A percentile compares a stretch with the other conserved stretches of the same genome.
These are phyloP conservation scores for Tylopilus sp. DNA, from an alignment of 768 basidiomycete genomes.

Conservation along the genomic window DNA sequence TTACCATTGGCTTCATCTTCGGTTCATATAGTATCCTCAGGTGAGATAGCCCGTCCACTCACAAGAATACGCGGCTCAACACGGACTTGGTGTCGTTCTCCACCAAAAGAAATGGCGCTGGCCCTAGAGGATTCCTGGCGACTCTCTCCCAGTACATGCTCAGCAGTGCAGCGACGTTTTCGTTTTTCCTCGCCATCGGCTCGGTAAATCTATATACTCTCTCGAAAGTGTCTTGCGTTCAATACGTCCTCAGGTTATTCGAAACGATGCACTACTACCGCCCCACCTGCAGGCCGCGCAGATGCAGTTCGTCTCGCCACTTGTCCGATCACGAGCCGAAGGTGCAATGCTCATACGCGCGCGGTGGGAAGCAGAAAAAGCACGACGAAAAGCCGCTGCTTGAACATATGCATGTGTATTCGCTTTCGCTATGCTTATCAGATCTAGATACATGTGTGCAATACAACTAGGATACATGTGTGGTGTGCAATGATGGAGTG, in stretches of 20 bases:
- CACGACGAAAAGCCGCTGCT: conserved; percentile 19
- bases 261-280: conserved; percentile 65
- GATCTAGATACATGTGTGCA: conserved; percentile 16
- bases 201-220: conserved; percentile 52
- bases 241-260: conserved; percentile 67
- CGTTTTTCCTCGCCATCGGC: conserved; percentile 94
- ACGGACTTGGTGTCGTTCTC: neutral
- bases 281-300: conserved; percentile 63
- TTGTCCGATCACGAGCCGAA: conserved; percentile 61
- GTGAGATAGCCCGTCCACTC: conserved; percentile 40
- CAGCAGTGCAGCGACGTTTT: conserved; percentile 94
- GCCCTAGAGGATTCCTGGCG: conserved; percentile 83
- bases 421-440: too few species aligned
- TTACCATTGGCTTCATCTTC: conserved; percentile 97
- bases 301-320: conserved; percentile 51
- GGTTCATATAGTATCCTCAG: conserved; percentile 89
- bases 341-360: conserved; percentile 68
- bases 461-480: conserved; percentile 19
- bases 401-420: conserved; percentile 10
- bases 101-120: conserved; percentile 76
- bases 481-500: conserved; percentile 9
- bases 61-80: conserved; percentile 5
- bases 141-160: conserved; percentile 99
- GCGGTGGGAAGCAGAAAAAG: conserved; percentile 69
- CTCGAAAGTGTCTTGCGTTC: neutral